A percentile compares a stretch with the other conserved stretches of the same genome.
These are phyloP conservation scores for Thelonectria blattea DNA, from an alignment of 2,329 filamentous ascomycete genomes.

Conservation along the genomic window DNA sequence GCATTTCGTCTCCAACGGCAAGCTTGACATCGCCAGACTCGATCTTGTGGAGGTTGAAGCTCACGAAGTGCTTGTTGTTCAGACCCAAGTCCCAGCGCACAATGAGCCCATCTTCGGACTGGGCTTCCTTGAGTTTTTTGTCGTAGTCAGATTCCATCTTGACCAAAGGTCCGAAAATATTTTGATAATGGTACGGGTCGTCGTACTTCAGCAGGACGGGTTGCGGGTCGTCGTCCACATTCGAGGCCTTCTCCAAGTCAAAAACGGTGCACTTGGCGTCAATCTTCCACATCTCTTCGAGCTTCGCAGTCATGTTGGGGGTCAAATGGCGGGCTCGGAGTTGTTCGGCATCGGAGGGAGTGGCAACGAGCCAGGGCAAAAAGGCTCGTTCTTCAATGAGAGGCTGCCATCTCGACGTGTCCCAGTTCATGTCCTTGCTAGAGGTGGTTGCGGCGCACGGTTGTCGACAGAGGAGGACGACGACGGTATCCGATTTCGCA, in stretches of 20 bases:
- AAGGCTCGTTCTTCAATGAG: slow-evolving; percentile 97
- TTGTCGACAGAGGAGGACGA: slow-evolving; percentile 94
- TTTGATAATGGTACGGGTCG: slow-evolving; percentile 98
- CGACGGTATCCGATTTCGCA: slow-evolving; percentile 97
- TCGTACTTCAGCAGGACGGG: slow-evolving; percentile 94
- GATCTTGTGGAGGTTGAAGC: slow-evolving; percentile 94
- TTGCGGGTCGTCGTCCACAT: slow-evolving; percentile 92
- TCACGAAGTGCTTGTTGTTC: slow-evolving; percentile 96
- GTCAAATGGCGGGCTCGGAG: slow-evolving; percentile 92
- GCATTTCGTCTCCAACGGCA: slow-evolving; percentile 98
- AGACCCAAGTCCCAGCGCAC: slow-evolving; percentile 95
- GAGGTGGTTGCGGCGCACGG: slow-evolving; percentile 94
- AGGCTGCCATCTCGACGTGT: slow-evolving; percentile 96
- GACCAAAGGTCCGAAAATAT: slow-evolving; percentile 95
- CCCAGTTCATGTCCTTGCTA: slow-evolving; percentile 99
- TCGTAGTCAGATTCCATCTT: slow-evolving; percentile 99
- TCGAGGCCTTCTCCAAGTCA: slow-evolving; percentile 88
- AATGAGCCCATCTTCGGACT: slow-evolving; percentile 93
- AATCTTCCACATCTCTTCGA: slow-evolving; percentile 99
- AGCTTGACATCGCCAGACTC: slow-evolving; percentile 98
- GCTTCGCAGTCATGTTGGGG: slow-evolving; percentile 91
- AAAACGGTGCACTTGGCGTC: slow-evolving; percentile 86
- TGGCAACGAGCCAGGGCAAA: slow-evolving; percentile 87
- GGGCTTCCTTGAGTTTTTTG: slow-evolving; percentile 96
- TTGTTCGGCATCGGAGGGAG: slow-evolving; percentile 92